Base-by-base conservation (phyloP, 352 stramenopile genomes). In the Phytopythium aichiense region DNA sequence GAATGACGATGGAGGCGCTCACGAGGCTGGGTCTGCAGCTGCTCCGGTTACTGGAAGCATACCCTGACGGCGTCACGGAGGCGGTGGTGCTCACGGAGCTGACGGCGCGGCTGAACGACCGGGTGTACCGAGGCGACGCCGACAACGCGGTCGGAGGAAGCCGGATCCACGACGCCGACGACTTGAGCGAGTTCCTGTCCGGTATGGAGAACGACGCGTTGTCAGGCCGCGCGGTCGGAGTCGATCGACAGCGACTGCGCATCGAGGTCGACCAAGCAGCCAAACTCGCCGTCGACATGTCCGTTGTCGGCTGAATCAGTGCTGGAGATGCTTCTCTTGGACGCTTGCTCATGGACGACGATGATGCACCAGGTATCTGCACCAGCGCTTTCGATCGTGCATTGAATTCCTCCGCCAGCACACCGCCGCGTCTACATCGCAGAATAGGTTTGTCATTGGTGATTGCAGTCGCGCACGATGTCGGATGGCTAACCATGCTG, bases 41-140 rank as follows among this genome's bases (percentile, higher is more conserved):
- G 4, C 53, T 92, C 53, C 71, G 68, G 0, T 54, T 92, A 13
- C 58, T 88, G 18, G 76, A 84, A 55, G 77, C 80, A 56, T 91
- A 91, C 61, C 84, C 84, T 1, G 79, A 87, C 63, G 84, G 84
- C 20, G 55, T 92, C 7, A 91, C 84, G 0, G 74, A 88, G 45
- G 78, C 77, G 2, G 65, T 91, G 13, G 64, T 88, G 22, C 42
- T 89, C 22, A 90, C 79, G 5, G 84, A 92, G 60, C 49, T 92
- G 40, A 69, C 77, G 52, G 65, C 69, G 54, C 64, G 74, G 37
- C 56, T 90, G 0, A 53, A 84, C 33, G 68, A 76, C 35, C 74
- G 67, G 12, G 65, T 76, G 43, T 40, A 58, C 38, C 53, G 49
- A 13, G 45, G 45, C 9, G 22, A 51, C 33, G 50, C 46, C 0